These are phyloP conservation scores for Polygonum maritimum DNA, from an alignment of 148 eudicot species.

Conservation along the genomic window DNA sequence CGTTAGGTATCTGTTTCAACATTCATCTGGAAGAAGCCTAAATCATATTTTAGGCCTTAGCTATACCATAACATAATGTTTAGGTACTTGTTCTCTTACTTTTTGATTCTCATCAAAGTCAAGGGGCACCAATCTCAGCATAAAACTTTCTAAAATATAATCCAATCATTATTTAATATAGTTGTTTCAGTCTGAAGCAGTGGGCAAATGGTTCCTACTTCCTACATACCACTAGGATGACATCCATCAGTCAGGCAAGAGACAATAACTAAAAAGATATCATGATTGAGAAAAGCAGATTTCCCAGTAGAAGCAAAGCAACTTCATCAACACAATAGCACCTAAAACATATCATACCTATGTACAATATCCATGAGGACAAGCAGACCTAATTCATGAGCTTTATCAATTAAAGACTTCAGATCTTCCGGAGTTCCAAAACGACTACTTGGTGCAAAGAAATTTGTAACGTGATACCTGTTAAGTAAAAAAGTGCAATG, in stretches of 20 bases:
- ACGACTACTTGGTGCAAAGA: constrained; percentile 99
- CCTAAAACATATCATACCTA: constrained; percentile 40
- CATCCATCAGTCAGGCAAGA: neutral
- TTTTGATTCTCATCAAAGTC: neutral
- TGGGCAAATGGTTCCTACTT: neutral
- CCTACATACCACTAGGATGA: neutral
- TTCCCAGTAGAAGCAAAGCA: neutral
- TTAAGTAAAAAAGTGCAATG: constrained; percentile 1
- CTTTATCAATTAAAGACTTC: constrained; percentile 93
- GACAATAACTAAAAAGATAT: neutral
- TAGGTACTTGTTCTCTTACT: neutral
- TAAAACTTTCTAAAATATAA: neutral
- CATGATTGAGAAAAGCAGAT: neutral
- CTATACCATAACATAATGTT: neutral
- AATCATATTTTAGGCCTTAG: neutral
- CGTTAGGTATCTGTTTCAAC: neutral
- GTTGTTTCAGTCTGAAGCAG: neutral
- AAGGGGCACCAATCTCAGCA: neutral
- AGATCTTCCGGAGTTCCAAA: constrained; percentile 98
- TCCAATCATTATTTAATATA: constrained; percentile 1
- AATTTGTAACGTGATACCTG: constrained; percentile 97
- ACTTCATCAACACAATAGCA: neutral
- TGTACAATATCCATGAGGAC: constrained; percentile 99
- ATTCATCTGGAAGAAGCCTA: neutral
- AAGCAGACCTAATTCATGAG: constrained; percentile 91